These are phyloP conservation scores for Colletotrichum endophyticum DNA, from an alignment of 2,329 filamentous ascomycete species.

Conservation along the genomic window DNA sequence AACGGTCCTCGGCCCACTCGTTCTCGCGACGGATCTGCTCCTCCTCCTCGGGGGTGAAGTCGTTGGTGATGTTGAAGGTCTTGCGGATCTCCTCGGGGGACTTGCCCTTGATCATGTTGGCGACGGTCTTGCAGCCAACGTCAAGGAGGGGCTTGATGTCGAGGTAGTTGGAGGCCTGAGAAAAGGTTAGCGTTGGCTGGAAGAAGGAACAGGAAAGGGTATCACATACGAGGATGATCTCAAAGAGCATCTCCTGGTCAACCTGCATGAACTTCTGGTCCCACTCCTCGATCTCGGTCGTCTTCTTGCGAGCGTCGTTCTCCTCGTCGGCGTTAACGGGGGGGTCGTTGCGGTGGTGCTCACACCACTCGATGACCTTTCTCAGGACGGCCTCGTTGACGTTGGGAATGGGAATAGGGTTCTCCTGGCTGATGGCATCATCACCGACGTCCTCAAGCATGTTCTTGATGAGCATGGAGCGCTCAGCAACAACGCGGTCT, in stretches of 20 bases:
- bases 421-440: conserved; percentile 51
- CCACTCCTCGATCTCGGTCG: conserved; percentile 99
- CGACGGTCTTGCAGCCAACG: conserved; percentile 98
- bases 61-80: conserved; percentile 99
- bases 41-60: conserved; percentile 98
- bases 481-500: conserved; percentile 85
- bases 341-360: conserved; percentile 87
- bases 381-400: conserved; percentile 91
- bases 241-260: conserved; percentile 99
- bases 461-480: conserved; percentile 96
- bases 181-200: neutral
- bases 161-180: conserved; percentile 92
- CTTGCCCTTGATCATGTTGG: conserved; percentile 99
- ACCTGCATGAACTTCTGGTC: conserved; percentile 99
- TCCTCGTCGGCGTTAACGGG: conserved; percentile 84
- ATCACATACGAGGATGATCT: conserved; percentile 87
- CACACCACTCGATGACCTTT: conserved; percentile 98
- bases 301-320: conserved; percentile 94
- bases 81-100: conserved; percentile 98
- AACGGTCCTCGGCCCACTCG: conserved; percentile 88
- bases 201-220: neutral
- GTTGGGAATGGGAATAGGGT: conserved; percentile 89
- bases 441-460: conserved; percentile 93
- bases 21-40: conserved; percentile 95
- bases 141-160: conserved; percentile 98